Percentiles rank a stretch among this genome's conserved stretches.
These are phyloP conservation scores for Neofusicoccum parvum DNA, from an alignment of 2,329 filamentous ascomycete species.

Conservation along the genomic window DNA sequence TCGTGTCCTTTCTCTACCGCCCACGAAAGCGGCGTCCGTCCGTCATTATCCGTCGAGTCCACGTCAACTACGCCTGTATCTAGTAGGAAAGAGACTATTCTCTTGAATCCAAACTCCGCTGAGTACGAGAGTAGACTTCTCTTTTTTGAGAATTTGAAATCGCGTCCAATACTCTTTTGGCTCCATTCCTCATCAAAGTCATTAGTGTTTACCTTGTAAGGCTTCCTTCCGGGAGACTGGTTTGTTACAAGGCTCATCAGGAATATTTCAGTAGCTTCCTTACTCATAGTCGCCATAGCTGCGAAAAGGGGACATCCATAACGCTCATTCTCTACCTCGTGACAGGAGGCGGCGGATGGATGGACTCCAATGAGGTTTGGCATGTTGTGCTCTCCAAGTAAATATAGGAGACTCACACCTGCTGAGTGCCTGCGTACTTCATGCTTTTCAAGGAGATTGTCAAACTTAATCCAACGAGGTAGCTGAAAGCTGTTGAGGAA, in stretches of 20 bases:
- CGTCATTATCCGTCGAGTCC: neutral
- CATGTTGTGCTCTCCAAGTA: slow-evolving; percentile 29
- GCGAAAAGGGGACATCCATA: slow-evolving; percentile 42
- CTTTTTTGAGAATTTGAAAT: neutral
- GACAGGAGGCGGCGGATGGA: slow-evolving; percentile 23
- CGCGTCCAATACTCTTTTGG: neutral
- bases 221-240: neutral
- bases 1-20: neutral
- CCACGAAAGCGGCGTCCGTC: neutral
- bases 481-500: slow-evolving; percentile 31
- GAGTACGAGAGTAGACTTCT: neutral
- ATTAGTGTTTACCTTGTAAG: neutral
- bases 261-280: slow-evolving; percentile 29
- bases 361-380: slow-evolving; percentile 34
- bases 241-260: neutral
- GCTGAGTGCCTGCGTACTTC: slow-evolving; percentile 25
- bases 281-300: slow-evolving; percentile 34
- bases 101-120: neutral
- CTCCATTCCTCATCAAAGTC: neutral
- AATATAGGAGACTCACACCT: slow-evolving; percentile 25
- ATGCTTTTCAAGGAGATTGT: slow-evolving; percentile 39
- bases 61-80: neutral
- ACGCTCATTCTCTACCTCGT: slow-evolving; percentile 31
- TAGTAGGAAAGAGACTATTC: neutral
- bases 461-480: slow-evolving; percentile 32